Conservation (phyloP, 1,139 yeast genomes). For the Candida frijolesensis region DNA sequence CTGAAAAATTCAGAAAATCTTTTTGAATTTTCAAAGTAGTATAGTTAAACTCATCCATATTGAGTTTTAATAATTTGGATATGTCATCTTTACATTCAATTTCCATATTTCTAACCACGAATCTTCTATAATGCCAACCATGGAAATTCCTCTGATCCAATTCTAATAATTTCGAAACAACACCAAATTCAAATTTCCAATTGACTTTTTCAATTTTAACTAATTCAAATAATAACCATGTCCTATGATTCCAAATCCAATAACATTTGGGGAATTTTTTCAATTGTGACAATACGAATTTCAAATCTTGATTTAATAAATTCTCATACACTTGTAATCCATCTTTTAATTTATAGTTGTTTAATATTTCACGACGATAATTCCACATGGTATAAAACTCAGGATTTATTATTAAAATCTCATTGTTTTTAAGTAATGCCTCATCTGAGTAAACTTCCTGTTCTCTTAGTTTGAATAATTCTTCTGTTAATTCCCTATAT, state of each 20-base stretch:
- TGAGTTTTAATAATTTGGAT: slow-evolving; percentile 25
- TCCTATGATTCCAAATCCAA: slow-evolving; percentile 95
- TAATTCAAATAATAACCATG: slow-evolving; percentile 71
- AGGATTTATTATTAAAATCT: slow-evolving; percentile 68
- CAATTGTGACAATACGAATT: slow-evolving; percentile 60
- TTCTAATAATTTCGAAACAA: slow-evolving; percentile 68
- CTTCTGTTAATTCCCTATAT: slow-evolving; percentile 51
- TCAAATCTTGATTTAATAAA: slow-evolving; percentile 58
- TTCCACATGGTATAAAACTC: slow-evolving; percentile 94
- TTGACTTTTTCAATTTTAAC: slow-evolving; percentile 48
- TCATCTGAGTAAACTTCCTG: slow-evolving; percentile 33
- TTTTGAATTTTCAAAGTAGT: slow-evolving; percentile 77
- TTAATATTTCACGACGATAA: slow-evolving; percentile 73
- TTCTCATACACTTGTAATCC: slow-evolving; percentile 27
- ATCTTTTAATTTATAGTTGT: slow-evolving; percentile 24
- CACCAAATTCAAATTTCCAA: slow-evolving; percentile 69
- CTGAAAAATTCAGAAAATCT: slow-evolving; percentile 90
- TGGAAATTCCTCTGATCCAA: slow-evolving; percentile 85
- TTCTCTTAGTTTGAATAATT: slow-evolving; percentile 42
- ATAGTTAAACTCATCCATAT: slow-evolving; percentile 64
- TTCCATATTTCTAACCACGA: slow-evolving; percentile 59
- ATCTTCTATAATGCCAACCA: slow-evolving; percentile 94
- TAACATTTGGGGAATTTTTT: slow-evolving; percentile 81
- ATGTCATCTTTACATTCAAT: slow-evolving; percentile 16
- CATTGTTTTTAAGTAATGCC: slow-evolving; percentile 51